These are phyloP conservation scores for Silybum marianum DNA, from an alignment of 129 eudicot species.

Conservation along the genomic window DNA sequence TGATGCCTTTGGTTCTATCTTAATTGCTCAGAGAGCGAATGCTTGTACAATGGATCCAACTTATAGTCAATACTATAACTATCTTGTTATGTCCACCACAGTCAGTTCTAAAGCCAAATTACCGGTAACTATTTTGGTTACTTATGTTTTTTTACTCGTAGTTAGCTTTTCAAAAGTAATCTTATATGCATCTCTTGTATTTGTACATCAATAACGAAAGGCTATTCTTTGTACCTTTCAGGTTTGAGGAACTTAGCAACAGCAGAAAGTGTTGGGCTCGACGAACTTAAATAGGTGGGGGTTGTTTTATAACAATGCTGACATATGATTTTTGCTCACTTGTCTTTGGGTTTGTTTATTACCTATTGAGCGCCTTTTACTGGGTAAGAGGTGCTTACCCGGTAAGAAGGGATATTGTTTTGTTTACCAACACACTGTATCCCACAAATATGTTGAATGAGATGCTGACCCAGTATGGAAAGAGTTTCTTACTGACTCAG, in stretches of 20 bases:
- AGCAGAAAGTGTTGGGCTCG: constrained; percentile 2
- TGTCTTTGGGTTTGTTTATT: neutral
- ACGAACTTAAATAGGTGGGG: constrained; percentile 17
- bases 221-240: neutral
- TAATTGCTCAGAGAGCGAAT: neutral
- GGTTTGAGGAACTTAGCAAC: constrained; percentile 16
- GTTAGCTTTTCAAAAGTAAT: neutral
- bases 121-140: neutral
- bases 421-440: neutral
- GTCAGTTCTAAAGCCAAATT: neutral
- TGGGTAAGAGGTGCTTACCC: neutral
- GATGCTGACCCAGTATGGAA: neutral
- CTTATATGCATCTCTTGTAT: neutral
- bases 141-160: neutral
- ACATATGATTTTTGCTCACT: neutral
- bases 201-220: neutral
- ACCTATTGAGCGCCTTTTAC: neutral
- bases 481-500: too few relatives aligned
- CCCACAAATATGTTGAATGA: neutral
- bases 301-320: constrained; percentile 1
- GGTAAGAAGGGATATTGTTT: neutral
- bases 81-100: neutral
- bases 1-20: neutral
- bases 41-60: neutral
- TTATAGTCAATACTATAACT: neutral